Base-by-base conservation (phyloP, 1,284 basidiomycete genomes). In the Pisolithus thermaeus region DNA sequence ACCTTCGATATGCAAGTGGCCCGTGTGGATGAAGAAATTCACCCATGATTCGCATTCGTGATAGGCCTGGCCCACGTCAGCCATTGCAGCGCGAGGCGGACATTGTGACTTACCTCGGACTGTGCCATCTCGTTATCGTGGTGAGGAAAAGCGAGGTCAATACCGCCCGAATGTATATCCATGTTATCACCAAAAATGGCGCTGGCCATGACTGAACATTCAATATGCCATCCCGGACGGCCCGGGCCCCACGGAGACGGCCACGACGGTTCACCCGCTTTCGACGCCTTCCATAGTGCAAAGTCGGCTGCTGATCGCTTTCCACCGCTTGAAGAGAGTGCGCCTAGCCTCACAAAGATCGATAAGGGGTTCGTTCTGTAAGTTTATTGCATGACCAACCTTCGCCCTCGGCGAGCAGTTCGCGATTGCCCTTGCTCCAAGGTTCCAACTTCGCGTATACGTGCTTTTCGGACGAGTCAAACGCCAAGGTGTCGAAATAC, bases 71-170 rank as follows among this genome's bases (percentile, higher is more conserved):
- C 42, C 47, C 48, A 44, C 48, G 16, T 55, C 59, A 36, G 53
- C 50, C 54, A 48, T 32, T 53, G 49, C 40, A 44, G 9, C 7
- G 23, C 35, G 36, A 44, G 48, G 52, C 48, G 46, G 53, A 52
- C 50, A 46, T 43, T 46, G 40, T 22, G 45, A 57, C 71, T 59
- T 63, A 90, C 93, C 83, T 99, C 97, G 46, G 90, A 87, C 70
- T 99, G 97, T 5, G 97, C 97, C 62, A 99, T 82, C 73, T 99
- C 97, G 67, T 99, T 99, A 69, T 99, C 97, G 67, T 99, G 97
- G 73, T 99, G 97, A 4, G 97, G 97, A 75, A 99, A 99, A 47
- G 93, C 91, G 54, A 99, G 78, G 70, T 99, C 97, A 46, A 94
- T 85, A 12, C 97, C 97, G 44, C 97, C 97, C 6, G 93, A 97